Percentiles rank a stretch among this genome's conserved stretches.
Evolutionary conservation across 1,284 basidiomycete genomes (phyloP).

Genomic region (Leccinum griseonigrum): DNA sequence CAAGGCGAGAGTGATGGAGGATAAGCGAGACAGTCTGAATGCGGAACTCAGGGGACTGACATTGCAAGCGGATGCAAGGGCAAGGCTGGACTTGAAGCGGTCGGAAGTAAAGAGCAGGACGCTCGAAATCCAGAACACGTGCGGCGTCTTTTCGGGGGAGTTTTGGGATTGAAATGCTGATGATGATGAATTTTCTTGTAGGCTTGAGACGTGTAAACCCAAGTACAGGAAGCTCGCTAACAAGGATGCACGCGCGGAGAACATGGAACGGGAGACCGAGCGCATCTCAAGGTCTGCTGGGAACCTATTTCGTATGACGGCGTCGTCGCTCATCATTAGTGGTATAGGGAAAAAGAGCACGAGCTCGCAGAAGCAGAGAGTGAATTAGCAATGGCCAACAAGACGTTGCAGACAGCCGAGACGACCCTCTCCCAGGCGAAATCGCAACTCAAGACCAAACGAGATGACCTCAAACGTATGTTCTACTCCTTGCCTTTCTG

Average conservation of each 20-base stretch:
- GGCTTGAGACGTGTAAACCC: constrained; percentile 58
- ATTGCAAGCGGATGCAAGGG: constrained; percentile 80
- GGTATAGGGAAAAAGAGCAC: constrained; percentile 62
- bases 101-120: constrained; percentile 65
- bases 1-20: constrained; percentile 64
- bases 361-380: constrained; percentile 57
- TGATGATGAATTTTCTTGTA: constrained; percentile 29
- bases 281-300: constrained; percentile 52
- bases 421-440: constrained; percentile 57
- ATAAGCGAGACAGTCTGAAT: constrained; percentile 69
- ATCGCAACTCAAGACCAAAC: constrained; percentile 60
- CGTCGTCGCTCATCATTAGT: not conserved
- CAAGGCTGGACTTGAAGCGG: constrained; percentile 77
- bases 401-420: constrained; percentile 60
- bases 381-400: constrained; percentile 48
- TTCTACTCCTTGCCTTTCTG: not conserved
- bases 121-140: constrained; percentile 68
- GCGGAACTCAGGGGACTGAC: constrained; percentile 74
- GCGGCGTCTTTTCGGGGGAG: constrained; percentile 26
- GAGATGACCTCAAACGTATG: constrained; percentile 62
- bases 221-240: constrained; percentile 68
- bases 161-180: not conserved
- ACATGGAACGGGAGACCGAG: constrained; percentile 73
- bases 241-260: constrained; percentile 54
- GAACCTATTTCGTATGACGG: not conserved